A percentile compares a stretch with the other conserved stretches of the same genome.
Evolutionary conservation across 345 rosid genomes (phyloP).

Genomic region (Brassica rapa): DNA sequence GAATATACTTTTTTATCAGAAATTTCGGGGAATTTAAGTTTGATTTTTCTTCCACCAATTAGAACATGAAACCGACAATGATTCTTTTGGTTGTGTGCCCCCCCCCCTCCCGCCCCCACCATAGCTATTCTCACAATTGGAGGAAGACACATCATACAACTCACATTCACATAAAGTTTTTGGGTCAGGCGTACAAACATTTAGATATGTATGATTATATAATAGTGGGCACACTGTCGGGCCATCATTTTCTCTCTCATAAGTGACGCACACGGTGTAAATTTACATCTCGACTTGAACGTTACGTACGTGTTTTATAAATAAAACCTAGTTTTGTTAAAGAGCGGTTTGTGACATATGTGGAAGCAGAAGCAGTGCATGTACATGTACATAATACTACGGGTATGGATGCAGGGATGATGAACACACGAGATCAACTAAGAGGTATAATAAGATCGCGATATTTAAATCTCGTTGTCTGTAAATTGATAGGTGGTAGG

Average conservation of each 20-base stretch:
- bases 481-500: neutral
- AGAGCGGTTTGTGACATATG: neutral
- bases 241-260: neutral
- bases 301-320: neutral
- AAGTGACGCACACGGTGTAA: neutral
- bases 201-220: neutral
- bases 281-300: neutral
- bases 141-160: slow-evolving; percentile 34
- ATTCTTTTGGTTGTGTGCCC: slow-evolving; percentile 8
- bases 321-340: neutral
- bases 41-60: slow-evolving; percentile 14
- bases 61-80: slow-evolving; percentile 15
- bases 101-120: neutral
- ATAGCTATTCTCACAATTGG: neutral
- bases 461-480: neutral
- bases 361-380: neutral
- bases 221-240: slow-evolving; percentile 2
- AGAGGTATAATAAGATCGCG: neutral
- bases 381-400: neutral
- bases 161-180: slow-evolving; percentile 1
- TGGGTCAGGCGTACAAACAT: neutral
- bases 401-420: neutral
- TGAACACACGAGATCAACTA: neutral
- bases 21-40: neutral
- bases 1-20: neutral